Evolutionary conservation across 2,329 filamentous ascomycete genomes (phyloP), one percentile per base, ranked within the genome.

Genomic region (Bipolaris zeicola): DNA sequence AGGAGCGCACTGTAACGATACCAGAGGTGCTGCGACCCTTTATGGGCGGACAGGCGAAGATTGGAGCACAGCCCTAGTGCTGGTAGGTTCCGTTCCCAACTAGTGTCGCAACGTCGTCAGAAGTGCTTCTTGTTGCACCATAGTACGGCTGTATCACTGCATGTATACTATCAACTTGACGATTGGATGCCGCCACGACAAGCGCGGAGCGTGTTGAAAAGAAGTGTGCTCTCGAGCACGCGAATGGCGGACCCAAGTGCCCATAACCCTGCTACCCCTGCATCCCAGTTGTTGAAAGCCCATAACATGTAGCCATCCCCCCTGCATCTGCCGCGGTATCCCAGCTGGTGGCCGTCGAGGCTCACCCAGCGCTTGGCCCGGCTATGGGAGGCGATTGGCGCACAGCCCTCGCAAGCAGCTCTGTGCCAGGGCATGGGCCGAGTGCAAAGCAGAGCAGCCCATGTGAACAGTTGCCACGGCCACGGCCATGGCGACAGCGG

Each of bases 1-100:
- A 80, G 22, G 82, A 81, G 18, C 82, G 81, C 67, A 84, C 83
- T 1, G 90, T 98, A 6, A 79, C 81, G 1, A 85, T 99, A 6
- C 95, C 95, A 0, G 85, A 91, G 76, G 90, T 89, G 16, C 76
- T 99, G 72, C 83, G 89, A 70, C 86, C 86, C 20, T 98, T 88
- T 83, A 96, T 99, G 93, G 89, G 88, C 55, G 76, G 76, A 1
- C 63, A 71, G 53, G 69, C 71, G 28, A 69, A 62, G 55, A 77
- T 78, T 43, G 51, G 68, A 64, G 49, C 60, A 62, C 54, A 65
- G 61, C 37, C 60, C 50, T 18, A n/a, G 42, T 57, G 58, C 50
- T 60, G 50, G 58, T 37, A 51, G 31, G 34, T 48, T 50, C 28
- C 20, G 41, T 31, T 31, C 26, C 26, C 37, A 37, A 39, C 20